A percentile compares a stretch with the other conserved stretches of the same genome.
These are phyloP conservation scores for Alternaria brassicae DNA, from an alignment of 2,329 filamentous ascomycete genomes.

Conservation along the genomic window DNA sequence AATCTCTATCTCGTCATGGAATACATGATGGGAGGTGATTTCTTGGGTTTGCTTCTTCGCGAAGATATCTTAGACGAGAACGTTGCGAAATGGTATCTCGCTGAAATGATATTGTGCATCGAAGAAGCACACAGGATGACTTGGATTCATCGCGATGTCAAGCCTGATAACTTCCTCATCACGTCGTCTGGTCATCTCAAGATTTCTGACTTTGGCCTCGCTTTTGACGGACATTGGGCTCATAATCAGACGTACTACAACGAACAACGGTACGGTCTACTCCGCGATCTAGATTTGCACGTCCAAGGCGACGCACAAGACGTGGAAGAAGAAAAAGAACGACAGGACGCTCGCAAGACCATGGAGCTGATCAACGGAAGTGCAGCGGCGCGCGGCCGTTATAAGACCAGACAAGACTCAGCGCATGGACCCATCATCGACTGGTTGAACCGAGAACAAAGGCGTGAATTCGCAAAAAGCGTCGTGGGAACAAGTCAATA, in stretches of 20 bases:
- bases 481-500: slow-evolving; percentile 97
- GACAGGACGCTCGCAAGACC: slow-evolving; percentile 62
- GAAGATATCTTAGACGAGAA: slow-evolving; percentile 82
- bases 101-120: slow-evolving; percentile 94
- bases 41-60: slow-evolving; percentile 83
- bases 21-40: slow-evolving; percentile 97
- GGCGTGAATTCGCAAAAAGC: slow-evolving; percentile 77
- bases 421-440: slow-evolving; percentile 45
- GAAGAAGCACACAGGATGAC: slow-evolving; percentile 87
- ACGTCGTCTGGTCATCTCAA: slow-evolving; percentile 87
- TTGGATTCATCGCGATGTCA: slow-evolving; percentile 95
- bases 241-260: slow-evolving; percentile 89
- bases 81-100: slow-evolving; percentile 84
- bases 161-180: slow-evolving; percentile 96
- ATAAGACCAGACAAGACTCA: slow-evolving; percentile 30
- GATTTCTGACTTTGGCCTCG: slow-evolving; percentile 94
- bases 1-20: slow-evolving; percentile 96
- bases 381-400: slow-evolving; percentile 20
- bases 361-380: slow-evolving; percentile 49
- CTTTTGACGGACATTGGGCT: slow-evolving; percentile 94
- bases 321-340: slow-evolving; percentile 57
- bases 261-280: slow-evolving; percentile 78
- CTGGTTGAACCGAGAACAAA: slow-evolving; percentile 57
- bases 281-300: slow-evolving; percentile 76
- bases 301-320: slow-evolving; percentile 79